Evolutionary conservation across 2,329 filamentous ascomycete species (phyloP).

Genomic region (Cryphonectria parasitica): DNA sequence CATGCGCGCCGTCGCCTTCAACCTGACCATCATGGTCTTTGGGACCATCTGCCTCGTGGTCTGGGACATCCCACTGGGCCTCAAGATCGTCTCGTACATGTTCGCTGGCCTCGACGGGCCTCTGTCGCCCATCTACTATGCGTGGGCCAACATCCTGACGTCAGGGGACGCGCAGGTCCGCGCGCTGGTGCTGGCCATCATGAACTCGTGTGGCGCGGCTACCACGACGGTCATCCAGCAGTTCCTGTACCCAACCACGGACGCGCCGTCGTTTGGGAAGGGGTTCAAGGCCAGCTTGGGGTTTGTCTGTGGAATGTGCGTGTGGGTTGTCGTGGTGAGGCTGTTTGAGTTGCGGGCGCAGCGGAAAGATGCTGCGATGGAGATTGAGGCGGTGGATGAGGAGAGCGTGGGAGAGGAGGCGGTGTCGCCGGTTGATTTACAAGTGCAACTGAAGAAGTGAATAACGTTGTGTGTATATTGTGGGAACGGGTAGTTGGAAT

Average conservation of each 20-base stretch:
- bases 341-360: slow-evolving; percentile 15
- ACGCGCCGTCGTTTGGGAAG: slow-evolving; percentile 37
- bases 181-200: slow-evolving; percentile 40
- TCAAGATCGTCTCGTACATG: slow-evolving; percentile 41
- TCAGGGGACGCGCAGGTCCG: slow-evolving; percentile 40
- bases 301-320: slow-evolving; percentile 20
- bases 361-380: not conserved
- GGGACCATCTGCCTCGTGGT: slow-evolving; percentile 38
- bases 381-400: not conserved
- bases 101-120: slow-evolving; percentile 42
- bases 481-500: no score
- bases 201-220: slow-evolving; percentile 41
- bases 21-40: slow-evolving; percentile 38
- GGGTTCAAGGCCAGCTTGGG: slow-evolving; percentile 38
- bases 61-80: slow-evolving; percentile 40
- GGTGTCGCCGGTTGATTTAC: not conserved
- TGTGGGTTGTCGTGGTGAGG: slow-evolving; percentile 20
- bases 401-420: not conserved
- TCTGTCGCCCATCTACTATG: slow-evolving; percentile 40
- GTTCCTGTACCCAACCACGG: slow-evolving; percentile 40
- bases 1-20: slow-evolving; percentile 39
- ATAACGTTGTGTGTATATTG: not conserved
- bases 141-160: slow-evolving; percentile 43
- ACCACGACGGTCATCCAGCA: slow-evolving; percentile 39
- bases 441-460: slow-evolving; percentile 1